phyloP scores from a whole-genome alignment of 2,329 filamentous ascomycete genomes.

The Colletotrichum aenigma region DNA sequence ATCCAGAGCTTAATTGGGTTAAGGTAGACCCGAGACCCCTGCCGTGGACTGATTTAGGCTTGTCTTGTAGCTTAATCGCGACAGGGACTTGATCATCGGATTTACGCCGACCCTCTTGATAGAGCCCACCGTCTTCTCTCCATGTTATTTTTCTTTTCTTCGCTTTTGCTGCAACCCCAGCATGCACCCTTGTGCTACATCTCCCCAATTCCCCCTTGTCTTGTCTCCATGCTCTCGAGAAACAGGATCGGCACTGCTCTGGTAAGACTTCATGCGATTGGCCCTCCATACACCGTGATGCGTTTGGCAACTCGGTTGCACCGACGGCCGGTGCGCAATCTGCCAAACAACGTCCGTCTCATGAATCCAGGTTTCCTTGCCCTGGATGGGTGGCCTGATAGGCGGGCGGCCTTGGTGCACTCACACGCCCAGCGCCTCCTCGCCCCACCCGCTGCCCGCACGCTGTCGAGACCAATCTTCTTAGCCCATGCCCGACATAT shows the following conservation, averaged over 20 bases:
- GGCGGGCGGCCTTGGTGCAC: background rate
- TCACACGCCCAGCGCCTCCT: background rate
- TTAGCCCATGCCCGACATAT: background rate
- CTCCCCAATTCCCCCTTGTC: background rate
- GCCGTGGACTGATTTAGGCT: background rate
- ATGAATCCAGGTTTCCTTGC: background rate
- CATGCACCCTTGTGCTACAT: background rate
- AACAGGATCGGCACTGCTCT: background rate
- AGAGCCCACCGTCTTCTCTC: background rate
- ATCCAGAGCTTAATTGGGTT: background rate
- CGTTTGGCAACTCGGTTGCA: background rate
- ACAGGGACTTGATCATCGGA: background rate
- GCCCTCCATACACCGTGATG: background rate
- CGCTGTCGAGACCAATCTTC: background rate
- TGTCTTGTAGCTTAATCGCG: background rate
- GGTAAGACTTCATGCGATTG: background rate
- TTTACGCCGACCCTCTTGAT: background rate
- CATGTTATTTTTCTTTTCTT: background rate
- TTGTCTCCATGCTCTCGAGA: background rate
- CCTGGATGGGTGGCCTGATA: background rate
- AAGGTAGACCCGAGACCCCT: background rate
- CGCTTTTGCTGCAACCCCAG: background rate
- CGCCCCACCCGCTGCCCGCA: background rate
- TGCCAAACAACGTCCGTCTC: slow-evolving; percentile 2
- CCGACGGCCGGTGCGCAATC: background rate